These are phyloP conservation scores for Marasmius tenuissimus DNA, from an alignment of 1,284 basidiomycete genomes.

Conservation along the genomic window DNA sequence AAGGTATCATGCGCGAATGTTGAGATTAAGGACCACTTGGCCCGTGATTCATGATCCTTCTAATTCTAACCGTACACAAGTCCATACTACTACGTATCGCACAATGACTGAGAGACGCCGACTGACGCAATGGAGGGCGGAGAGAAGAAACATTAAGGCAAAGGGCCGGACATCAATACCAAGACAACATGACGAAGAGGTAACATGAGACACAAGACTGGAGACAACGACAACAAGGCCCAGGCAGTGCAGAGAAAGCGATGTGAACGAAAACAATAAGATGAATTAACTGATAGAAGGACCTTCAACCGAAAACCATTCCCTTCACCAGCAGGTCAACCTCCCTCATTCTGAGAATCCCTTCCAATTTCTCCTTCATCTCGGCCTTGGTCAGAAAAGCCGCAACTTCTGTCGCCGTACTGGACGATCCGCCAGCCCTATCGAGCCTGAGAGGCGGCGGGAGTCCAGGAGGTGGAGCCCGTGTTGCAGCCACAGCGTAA, in stretches of 20 bases:
- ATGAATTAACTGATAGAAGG: not conserved
- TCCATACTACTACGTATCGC: no score
- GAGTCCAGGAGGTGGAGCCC: not conserved
- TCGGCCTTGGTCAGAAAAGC: slow-evolving; percentile 38
- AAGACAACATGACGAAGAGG: no score
- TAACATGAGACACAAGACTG: not conserved
- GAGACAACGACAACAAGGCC: not conserved
- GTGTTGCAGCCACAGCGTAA: slow-evolving; percentile 14
- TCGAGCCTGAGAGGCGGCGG: not conserved
- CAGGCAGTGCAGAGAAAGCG: not conserved
- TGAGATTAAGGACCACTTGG: no score
- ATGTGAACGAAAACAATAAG: not conserved
- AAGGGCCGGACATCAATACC: no score
- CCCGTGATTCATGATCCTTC: no score
- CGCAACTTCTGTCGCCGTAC: slow-evolving; percentile 32
- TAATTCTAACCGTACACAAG: no score
- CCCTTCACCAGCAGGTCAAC: slow-evolving; percentile 50
- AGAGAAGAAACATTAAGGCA: no score
- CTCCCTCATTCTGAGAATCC: slow-evolving; percentile 40
- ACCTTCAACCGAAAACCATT: slow-evolving; percentile 33
- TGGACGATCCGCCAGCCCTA: slow-evolving; percentile 16
- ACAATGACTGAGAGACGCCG: no score
- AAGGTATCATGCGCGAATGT: no score
- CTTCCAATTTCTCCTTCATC: slow-evolving; percentile 36
- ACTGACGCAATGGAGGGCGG: no score